phyloP scores from a whole-genome alignment of 495 filamentous ascomycete genomes.

The Penicillium longicatenatum region DNA sequence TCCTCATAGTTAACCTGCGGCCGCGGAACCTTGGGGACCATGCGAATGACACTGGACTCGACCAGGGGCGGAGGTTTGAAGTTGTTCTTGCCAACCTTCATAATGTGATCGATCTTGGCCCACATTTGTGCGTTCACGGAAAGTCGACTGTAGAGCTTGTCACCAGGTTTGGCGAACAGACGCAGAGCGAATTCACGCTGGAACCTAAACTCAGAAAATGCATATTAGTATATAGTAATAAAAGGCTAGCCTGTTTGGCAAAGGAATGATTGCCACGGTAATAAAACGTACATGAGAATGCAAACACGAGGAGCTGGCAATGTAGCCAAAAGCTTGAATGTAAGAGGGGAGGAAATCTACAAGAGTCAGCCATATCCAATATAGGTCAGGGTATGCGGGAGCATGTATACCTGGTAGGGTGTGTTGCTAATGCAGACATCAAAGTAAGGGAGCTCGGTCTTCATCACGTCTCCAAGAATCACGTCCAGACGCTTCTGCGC shows the following conservation, averaged over 20 bases:
- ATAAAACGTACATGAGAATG: conserved; percentile 74
- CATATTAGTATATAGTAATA: conserved; percentile 14
- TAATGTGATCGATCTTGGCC: conserved; percentile 82
- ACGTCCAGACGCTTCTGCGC: conserved; percentile 79
- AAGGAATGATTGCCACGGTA: background rate
- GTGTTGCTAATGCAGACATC: conserved; percentile 95
- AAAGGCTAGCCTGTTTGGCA: background rate
- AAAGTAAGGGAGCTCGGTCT: conserved; percentile 81
- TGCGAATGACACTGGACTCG: conserved; percentile 77
- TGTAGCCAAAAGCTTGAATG: conserved; percentile 83
- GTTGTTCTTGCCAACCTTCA: conserved; percentile 93
- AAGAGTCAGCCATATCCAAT: conserved; percentile 2
- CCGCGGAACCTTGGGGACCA: conserved; percentile 77
- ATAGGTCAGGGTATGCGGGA: conserved; percentile 3
- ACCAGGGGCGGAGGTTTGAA: conserved; percentile 93
- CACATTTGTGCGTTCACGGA: conserved; percentile 94
- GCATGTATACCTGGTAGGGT: conserved; percentile 67
- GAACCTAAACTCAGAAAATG: conserved; percentile 21
- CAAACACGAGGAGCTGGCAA: conserved; percentile 74
- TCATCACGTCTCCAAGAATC: conserved; percentile 90
- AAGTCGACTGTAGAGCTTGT: conserved; percentile 83
- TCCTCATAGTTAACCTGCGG: conserved; percentile 90
- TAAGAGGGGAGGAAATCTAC: conserved; percentile 85
- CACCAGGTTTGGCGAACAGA: conserved; percentile 73
- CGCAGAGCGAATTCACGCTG: conserved; percentile 79